Evolutionary conservation across 257 asterid genomes (phyloP), one percentile per base, ranked within the genome.

Genomic region (Primulina eburnea): DNA sequence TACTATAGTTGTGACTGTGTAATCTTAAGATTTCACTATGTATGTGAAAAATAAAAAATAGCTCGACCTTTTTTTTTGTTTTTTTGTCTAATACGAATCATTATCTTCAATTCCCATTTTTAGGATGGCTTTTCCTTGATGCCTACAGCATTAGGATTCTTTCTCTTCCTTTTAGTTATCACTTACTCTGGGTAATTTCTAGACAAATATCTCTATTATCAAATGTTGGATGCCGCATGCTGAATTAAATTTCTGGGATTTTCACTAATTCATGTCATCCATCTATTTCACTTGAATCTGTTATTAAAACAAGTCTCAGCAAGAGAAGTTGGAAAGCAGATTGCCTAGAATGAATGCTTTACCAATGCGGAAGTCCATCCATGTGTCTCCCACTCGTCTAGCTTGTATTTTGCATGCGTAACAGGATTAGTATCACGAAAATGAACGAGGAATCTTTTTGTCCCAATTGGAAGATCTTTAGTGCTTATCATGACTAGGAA

Each of bases 391-490:
- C 84, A 76, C 78, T 78, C 62, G 40, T 50, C 62, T 14, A 24
- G 62, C 38, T 60, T 65, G 78, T 80, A 61, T 56, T 52, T 67
- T 70, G 72, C 82, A 72, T 53, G 78, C 59, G 56, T 47, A 70
- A 64, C 72, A 74, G 69, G 17, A 71, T 63, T 73, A 71, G 81
- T 75, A 75, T 65, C 18, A 20, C 74, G 85, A 82, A 75, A 79
- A 71, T 29, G 82, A 75, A 81, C 76, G 75, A 79, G 84, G 89
- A 81, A 84, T 90, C 88, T 81, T 76, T 72, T 71, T 75, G 81
- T 80, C 75, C 71, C 73, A 73, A 73, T 80, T 71, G 68, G 76
- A 75, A 77, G 84, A 81, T 78, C 60, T 65, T 77, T 72, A 66
- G 52, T 32, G 81, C 85, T 79, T 78, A 77, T 82, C 70, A 43